Evolutionary conservation across 768 basidiomycete genomes (phyloP).

Genomic region (Phanerodontia chrysosporium): DNA sequence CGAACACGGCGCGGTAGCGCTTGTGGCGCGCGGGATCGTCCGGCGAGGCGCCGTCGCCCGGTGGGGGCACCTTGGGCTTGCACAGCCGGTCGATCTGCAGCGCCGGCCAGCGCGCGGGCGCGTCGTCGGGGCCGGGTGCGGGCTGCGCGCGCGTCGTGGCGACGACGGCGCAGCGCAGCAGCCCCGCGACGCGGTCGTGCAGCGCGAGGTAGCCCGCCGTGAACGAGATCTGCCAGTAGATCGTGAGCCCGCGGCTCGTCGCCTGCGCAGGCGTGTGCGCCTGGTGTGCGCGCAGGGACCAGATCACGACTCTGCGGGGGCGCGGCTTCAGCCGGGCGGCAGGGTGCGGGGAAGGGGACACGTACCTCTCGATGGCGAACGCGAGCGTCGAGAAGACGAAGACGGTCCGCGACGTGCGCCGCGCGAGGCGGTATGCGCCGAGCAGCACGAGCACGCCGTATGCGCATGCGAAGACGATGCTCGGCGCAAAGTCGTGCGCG

Average conservation of each 20-base stretch:
- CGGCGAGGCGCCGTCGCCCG: too few species aligned
- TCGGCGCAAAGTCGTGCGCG: constrained; percentile 21
- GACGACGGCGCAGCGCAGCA: neutral
- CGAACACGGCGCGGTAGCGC: constrained; percentile 5
- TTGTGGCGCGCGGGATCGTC: constrained; percentile 1
- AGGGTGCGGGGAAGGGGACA: neutral
- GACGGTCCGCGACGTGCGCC: constrained; percentile 10
- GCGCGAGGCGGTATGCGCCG: constrained; percentile 11
- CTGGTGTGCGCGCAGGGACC: neutral
- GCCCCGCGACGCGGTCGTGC: neutral
- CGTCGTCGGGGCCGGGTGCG: too few species aligned
- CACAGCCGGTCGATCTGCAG: too few species aligned
- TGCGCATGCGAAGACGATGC: constrained; percentile 20
- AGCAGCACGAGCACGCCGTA: constrained; percentile 18
- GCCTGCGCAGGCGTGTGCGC: constrained; percentile 1
- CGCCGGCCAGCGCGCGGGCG: neutral
- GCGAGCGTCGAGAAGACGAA: constrained; percentile 8
- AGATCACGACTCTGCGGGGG: constrained; percentile 1
- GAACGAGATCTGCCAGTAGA: constrained; percentile 9
- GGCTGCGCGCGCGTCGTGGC: neutral
- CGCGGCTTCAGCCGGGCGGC: constrained; percentile 11
- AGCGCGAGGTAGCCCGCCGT: constrained; percentile 1
- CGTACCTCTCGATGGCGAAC: constrained; percentile 19
- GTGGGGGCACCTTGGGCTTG: neutral
- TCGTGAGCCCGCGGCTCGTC: neutral